Percentiles rank a stretch among this genome's conserved stretches.
These are phyloP conservation scores for Eucalyptus tenuipes DNA, from an alignment of 345 rosid genomes.

Conservation along the genomic window DNA sequence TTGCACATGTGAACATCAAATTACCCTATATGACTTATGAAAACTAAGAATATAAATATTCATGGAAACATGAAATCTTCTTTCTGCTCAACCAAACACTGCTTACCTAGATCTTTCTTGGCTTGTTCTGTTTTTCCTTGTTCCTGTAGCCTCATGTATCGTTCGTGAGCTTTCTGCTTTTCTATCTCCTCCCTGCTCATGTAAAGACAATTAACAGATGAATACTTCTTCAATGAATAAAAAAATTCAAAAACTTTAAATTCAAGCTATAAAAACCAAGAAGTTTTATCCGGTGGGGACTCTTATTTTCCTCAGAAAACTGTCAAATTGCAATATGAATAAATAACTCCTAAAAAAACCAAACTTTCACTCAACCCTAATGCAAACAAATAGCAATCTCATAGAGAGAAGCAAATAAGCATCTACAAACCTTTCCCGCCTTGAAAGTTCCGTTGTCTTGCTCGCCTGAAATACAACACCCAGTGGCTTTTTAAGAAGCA, in stretches of 20 bases:
- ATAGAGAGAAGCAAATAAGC: not conserved
- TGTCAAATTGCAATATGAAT: not conserved
- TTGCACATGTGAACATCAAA: not conserved
- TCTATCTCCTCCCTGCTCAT: constrained; percentile 80
- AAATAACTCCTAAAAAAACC: not conserved
- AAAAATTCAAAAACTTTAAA: not conserved
- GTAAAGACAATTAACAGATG: not conserved
- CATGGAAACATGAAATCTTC: not conserved
- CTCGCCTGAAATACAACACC: constrained; percentile 26
- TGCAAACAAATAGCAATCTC: not conserved
- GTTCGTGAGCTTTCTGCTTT: constrained; percentile 93
- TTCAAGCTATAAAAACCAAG: not conserved
- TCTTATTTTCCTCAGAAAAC: not conserved
- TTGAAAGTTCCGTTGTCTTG: constrained; percentile 83
- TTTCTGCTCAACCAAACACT: not conserved
- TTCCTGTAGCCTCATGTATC: constrained; percentile 96
- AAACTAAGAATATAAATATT: not conserved
- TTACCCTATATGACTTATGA: not conserved
- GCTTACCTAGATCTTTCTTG: constrained; percentile 78
- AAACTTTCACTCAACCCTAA: not conserved
- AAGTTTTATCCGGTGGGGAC: too few species aligned
- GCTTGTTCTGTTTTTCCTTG: constrained; percentile 99
- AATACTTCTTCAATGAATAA: not conserved
- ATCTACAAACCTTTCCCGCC: constrained; percentile 83
- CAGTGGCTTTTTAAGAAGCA: not conserved